Evolutionary conservation across 768 basidiomycete genomes (phyloP).

Genomic region (Tricholoma sp.): DNA sequence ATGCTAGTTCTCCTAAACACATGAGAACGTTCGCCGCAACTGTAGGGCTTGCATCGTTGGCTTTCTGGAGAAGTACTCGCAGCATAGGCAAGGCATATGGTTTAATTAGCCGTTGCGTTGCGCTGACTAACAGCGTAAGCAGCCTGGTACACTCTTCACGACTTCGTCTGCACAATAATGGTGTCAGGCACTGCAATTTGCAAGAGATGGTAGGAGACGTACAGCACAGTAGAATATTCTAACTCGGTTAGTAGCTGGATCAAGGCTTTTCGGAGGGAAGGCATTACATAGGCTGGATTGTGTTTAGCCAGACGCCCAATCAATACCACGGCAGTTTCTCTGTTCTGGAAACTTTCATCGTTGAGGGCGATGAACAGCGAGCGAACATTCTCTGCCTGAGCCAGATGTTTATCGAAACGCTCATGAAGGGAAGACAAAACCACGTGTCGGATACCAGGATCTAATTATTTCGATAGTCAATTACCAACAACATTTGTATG

Average conservation of each 20-base stretch:
- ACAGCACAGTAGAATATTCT: conserved; percentile 89
- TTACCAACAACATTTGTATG: background rate
- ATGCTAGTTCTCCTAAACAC: conserved; percentile 91
- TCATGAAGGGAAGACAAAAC: conserved; percentile 86
- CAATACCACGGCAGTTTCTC: conserved; percentile 79
- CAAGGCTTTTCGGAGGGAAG: conserved; percentile 88
- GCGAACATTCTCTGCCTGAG: conserved; percentile 97
- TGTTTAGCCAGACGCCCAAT: conserved; percentile 92
- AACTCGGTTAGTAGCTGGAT: conserved; percentile 96
- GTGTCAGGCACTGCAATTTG: background rate
- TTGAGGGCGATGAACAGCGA: conserved; percentile 96
- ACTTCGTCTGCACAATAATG: conserved; percentile 53
- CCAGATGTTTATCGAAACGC: conserved; percentile 93
- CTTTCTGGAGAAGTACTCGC: conserved; percentile 84
- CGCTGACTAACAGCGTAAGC: conserved; percentile 85
- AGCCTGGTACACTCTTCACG: conserved; percentile 92
- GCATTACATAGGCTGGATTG: conserved; percentile 99
- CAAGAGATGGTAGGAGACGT: conserved; percentile 1
- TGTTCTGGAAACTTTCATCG: conserved; percentile 92
- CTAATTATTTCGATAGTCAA: conserved; percentile 31
- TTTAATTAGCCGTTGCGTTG: conserved; percentile 91
- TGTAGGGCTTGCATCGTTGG: conserved; percentile 78
- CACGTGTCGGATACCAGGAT: conserved; percentile 76
- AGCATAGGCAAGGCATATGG: conserved; percentile 94
- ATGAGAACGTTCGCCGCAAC: conserved; percentile 91